Conservation (phyloP, 2,329 filamentous ascomycete genomes). For the Epichloe scottii region DNA sequence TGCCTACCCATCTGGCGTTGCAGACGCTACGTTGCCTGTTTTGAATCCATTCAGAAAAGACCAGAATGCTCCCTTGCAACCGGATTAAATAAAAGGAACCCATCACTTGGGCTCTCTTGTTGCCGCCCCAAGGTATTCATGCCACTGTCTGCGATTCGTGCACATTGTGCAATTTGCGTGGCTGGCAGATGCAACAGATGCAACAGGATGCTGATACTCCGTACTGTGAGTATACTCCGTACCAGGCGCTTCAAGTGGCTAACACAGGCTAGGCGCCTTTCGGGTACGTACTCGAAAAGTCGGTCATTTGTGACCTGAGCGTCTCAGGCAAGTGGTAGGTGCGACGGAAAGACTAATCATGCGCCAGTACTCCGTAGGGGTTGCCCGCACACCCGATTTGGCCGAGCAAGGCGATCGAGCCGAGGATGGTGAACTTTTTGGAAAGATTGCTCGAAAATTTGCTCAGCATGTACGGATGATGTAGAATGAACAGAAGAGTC, state of each 20-base stretch:
- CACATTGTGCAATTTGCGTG: constrained; percentile 4
- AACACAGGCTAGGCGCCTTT: not conserved
- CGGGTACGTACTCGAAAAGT: not conserved
- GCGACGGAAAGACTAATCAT: constrained; percentile 4
- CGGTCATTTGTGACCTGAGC: not conserved
- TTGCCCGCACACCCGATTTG: not conserved
- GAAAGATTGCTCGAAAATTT: too few relatives aligned
- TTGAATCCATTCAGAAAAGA: too few relatives aligned
- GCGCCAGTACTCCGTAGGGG: not conserved
- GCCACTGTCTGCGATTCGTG: constrained; percentile 7
- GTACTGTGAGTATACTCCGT: not conserved
- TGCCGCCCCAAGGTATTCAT: too few relatives aligned
- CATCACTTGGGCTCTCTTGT: not conserved
- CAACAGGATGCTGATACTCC: not conserved
- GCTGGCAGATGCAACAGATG: not conserved
- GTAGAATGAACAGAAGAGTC: too few relatives aligned
- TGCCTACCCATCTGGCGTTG: too few relatives aligned
- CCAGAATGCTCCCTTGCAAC: too few relatives aligned
- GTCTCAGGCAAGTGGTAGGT: not conserved
- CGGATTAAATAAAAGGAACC: not conserved
- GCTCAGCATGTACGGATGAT: too few relatives aligned
- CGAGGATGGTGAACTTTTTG: not conserved
- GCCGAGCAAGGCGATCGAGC: not conserved
- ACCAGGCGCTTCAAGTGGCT: not conserved
- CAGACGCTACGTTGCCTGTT: too few relatives aligned